Conservation (phyloP, 176 grass and related monocot species). For the Aegilops sharonensis region DNA sequence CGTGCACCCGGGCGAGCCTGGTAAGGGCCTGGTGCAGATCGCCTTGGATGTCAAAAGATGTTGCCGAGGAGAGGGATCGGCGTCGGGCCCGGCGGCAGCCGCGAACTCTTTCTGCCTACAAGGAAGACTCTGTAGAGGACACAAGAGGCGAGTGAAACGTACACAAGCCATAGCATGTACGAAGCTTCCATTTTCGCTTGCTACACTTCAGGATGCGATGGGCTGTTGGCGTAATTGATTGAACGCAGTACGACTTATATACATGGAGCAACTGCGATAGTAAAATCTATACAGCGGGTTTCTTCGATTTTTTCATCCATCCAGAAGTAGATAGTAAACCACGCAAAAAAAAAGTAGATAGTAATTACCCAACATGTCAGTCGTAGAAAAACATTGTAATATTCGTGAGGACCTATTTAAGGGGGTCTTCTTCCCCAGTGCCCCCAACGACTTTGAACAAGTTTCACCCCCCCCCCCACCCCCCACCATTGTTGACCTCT, state of each 20-base stretch:
- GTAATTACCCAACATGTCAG: no score
- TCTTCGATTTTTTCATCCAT: no score
- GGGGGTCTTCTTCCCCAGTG: no score
- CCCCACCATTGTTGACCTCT: no score
- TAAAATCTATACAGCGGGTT: no score
- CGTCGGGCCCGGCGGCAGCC: conserved; percentile 40
- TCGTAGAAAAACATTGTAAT: no score
- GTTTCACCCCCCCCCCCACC: no score
- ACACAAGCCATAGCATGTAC: conserved; percentile 30
- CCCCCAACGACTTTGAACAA: no score
- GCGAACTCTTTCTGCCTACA: not conserved
- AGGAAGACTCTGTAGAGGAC: conserved; percentile 26
- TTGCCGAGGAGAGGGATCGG: conserved; percentile 48
- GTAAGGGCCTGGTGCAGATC: conserved; percentile 54
- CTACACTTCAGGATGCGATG: not conserved
- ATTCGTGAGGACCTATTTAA: no score
- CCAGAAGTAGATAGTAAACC: no score
- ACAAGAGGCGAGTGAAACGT: conserved; percentile 33
- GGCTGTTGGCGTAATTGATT: not conserved
- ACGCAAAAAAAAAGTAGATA: no score
- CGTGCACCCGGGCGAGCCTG: conserved; percentile 32
- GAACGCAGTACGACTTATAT: not conserved
- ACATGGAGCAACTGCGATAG: not conserved
- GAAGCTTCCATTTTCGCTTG: conserved; percentile 31
- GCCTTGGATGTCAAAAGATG: conserved; percentile 37